Base-by-base conservation (phyloP, 1,284 basidiomycete species). In the Microbotryomycetes sp. region DNA sequence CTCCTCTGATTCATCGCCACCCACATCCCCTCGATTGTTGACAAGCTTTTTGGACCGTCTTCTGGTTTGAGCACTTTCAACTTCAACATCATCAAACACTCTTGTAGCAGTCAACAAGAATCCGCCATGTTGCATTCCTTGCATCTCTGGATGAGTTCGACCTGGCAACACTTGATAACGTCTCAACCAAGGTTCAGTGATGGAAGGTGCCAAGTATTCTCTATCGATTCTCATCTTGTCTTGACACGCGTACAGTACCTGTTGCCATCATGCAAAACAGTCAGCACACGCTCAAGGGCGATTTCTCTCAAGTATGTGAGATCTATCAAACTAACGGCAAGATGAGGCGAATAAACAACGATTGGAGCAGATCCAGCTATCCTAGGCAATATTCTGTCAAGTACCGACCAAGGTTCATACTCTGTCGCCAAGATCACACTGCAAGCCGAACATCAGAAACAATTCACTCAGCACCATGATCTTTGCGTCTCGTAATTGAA, bases 91-190 rank as follows among this genome's bases (percentile, higher is more conserved):
- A 29, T 70, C 67, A 46, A 72, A 64, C 52, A 68, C 66, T 45
- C 66, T 58, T 1, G 56, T 49, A 16, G 36, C 31, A 23, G 89
- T 86, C 52, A 97, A 80, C 29, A 98, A 78, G 77, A 86, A 97
- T 0, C 96, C 94, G 4, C 89, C 92, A 3, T 87, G 87, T 1
- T 89, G 90, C 19, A 89, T 87, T 53, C 86, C 90, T 62, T 81
- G 86, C 96, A 99, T 98, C 70, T 84, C 85, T 0, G 96, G 96
- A 78, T 99, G 96, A 48, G 91, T 96, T 32, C 96, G 82, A 16
- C 94, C 94, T 26, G 94, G 94, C 22, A 99, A 80, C 12, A 93
- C 87, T 81, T 97, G 94, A 78, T 97, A 98, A 67, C 84, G 83
- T 54, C 96, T 83, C 54, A 92, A 77, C 87, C 90, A 98, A 12